Percentiles rank a stretch among this genome's conserved stretches.
Conservation (phyloP, 2,329 filamentous ascomycete species). For the Pyrenochaeta sp. region DNA sequence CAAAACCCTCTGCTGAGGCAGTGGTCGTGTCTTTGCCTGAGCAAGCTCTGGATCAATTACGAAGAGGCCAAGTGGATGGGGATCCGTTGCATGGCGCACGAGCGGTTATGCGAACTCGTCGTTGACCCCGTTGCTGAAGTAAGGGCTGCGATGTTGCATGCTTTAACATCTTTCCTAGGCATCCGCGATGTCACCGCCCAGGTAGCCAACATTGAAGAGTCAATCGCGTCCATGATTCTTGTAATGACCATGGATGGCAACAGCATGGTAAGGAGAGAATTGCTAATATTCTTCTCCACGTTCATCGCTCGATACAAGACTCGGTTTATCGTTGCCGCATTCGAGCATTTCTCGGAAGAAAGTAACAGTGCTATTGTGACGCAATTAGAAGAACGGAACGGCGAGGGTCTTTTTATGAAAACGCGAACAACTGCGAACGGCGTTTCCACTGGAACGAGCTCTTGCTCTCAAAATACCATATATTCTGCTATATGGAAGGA, state of each 20-base stretch:
- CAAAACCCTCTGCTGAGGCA: constrained; percentile 90
- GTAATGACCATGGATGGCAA: constrained; percentile 95
- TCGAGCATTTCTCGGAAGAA: constrained; percentile 88
- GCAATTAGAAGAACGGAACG: constrained; percentile 33
- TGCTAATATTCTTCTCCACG: constrained; percentile 91
- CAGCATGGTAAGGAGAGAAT: constrained; percentile 90
- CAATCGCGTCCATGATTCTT: constrained; percentile 85
- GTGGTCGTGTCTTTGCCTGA: constrained; percentile 95
- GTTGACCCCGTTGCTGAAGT: constrained; percentile 92
- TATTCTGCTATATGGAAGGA: constrained; percentile 96
- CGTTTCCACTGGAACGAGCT: constrained; percentile 16
- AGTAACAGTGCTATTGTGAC: constrained; percentile 49
- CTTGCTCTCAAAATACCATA: constrained; percentile 80
- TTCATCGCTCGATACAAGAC: constrained; percentile 91
- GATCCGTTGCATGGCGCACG: constrained; percentile 86
- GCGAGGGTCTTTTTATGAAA: constrained; percentile 44
- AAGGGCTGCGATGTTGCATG: constrained; percentile 89
- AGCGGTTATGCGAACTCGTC: constrained; percentile 79
- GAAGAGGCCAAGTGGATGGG: constrained; percentile 95
- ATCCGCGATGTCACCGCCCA: constrained; percentile 93
- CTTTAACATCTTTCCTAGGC: constrained; percentile 91
- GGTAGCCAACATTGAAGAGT: constrained; percentile 89
- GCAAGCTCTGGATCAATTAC: constrained; percentile 91
- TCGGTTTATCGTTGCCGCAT: constrained; percentile 91
- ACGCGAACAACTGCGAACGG: constrained; percentile 23